Evolutionary conservation across 2,329 filamentous ascomycete species (phyloP).

Genomic region (Xylaria sp.): DNA sequence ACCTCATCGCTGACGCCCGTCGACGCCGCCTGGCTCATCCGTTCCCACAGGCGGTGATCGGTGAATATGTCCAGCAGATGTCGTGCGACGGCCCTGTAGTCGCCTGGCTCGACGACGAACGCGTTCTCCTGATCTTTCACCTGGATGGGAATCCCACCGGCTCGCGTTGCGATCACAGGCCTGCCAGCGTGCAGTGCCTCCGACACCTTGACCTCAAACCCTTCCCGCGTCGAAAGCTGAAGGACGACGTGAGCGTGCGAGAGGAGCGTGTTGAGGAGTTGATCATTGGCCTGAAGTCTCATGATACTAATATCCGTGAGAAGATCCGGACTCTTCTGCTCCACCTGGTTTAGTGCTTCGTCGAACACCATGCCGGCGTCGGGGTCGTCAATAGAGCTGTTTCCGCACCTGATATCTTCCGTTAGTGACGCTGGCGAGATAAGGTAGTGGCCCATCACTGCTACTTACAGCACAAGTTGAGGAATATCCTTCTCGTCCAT

Average conservation of each 20-base stretch:
- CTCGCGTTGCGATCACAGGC: constrained; percentile 68
- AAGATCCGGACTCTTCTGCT: constrained; percentile 57
- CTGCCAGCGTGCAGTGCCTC: constrained; percentile 77
- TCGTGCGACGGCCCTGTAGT: constrained; percentile 62
- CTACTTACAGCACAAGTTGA: constrained; percentile 60
- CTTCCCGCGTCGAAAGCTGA: constrained; percentile 75
- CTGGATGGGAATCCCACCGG: constrained; percentile 77
- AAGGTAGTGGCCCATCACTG: neutral
- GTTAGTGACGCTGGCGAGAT: neutral
- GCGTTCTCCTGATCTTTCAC: constrained; percentile 66
- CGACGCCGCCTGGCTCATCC: constrained; percentile 60
- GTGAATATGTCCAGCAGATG: constrained; percentile 63
- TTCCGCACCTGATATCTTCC: constrained; percentile 38
- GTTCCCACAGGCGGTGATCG: constrained; percentile 57
- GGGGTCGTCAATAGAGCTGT: constrained; percentile 75
- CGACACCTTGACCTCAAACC: constrained; percentile 82
- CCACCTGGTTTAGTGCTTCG: constrained; percentile 62
- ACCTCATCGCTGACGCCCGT: constrained; percentile 74
- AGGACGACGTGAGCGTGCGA: constrained; percentile 67
- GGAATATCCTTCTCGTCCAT: constrained; percentile 45
- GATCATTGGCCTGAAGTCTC: constrained; percentile 71
- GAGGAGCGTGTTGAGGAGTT: constrained; percentile 71
- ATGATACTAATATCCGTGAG: constrained; percentile 65
- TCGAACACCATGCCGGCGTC: constrained; percentile 70
- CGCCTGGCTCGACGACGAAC: constrained; percentile 66